Conservation (phyloP, 345 rosid species). For the Populus nigra region DNA sequence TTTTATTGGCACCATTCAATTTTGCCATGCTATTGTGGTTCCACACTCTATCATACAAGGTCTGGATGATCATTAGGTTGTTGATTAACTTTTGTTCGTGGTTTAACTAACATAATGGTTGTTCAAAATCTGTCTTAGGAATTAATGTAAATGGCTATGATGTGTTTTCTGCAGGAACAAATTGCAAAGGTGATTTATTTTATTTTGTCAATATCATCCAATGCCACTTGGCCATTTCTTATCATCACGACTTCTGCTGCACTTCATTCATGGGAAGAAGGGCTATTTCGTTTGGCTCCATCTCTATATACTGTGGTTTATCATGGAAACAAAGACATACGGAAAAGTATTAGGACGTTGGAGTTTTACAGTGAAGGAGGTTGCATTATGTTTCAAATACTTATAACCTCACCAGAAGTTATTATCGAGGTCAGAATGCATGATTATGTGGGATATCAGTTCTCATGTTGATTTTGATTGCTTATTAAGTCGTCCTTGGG, state of each 20-base stretch:
- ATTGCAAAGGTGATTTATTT: slow-evolving; percentile 40
- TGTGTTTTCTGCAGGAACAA: slow-evolving; percentile 42
- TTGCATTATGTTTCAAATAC: slow-evolving; percentile 45
- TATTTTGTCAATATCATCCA: slow-evolving; percentile 29
- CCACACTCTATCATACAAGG: background rate
- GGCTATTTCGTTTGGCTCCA: slow-evolving; percentile 38
- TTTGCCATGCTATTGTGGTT: background rate
- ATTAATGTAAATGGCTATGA: slow-evolving; percentile 10
- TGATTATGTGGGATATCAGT: too few species aligned
- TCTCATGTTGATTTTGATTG: too few species aligned
- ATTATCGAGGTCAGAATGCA: slow-evolving; percentile 41
- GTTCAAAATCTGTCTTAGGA: background rate
- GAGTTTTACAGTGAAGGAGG: slow-evolving; percentile 44
- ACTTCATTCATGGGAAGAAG: slow-evolving; percentile 47
- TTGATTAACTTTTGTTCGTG: background rate
- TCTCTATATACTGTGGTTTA: slow-evolving; percentile 45
- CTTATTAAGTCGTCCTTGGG: too few species aligned
- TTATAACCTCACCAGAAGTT: slow-evolving; percentile 46
- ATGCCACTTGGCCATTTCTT: slow-evolving; percentile 41
- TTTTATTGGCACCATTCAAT: background rate
- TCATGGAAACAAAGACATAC: slow-evolving; percentile 35
- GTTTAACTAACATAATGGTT: too few species aligned
- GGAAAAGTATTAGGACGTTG: slow-evolving; percentile 38
- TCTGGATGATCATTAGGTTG: background rate
- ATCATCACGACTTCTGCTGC: slow-evolving; percentile 40